A percentile compares a stretch with the other conserved stretches of the same genome.
These are phyloP conservation scores for Venturia carpophila DNA, from an alignment of 2,329 filamentous ascomycete genomes.

Conservation along the genomic window DNA sequence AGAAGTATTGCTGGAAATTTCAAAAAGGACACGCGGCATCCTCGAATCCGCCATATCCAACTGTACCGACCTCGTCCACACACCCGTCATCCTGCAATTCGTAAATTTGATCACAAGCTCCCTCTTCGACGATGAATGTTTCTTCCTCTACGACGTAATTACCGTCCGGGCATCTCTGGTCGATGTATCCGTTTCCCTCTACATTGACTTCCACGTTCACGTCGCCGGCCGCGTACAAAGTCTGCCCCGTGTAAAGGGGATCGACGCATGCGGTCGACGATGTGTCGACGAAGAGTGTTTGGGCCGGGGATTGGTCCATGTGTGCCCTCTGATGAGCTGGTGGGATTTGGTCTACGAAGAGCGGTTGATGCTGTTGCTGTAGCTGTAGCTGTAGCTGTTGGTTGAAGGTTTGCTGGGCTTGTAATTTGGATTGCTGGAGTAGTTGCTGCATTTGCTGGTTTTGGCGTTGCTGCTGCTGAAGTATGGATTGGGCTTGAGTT, in stretches of 20 bases:
- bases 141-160: background rate
- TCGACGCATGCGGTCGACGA: background rate
- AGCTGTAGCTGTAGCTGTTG: background rate
- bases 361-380: background rate
- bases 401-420: background rate
- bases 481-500: constrained; percentile 20
- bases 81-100: background rate
- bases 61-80: background rate
- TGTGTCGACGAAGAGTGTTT: background rate
- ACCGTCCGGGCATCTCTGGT: background rate
- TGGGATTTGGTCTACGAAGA: too few species aligned
- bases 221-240: background rate
- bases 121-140: background rate
- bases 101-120: background rate
- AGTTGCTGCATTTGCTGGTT: background rate
- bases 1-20: background rate
- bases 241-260: background rate
- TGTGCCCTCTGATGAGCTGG: background rate
- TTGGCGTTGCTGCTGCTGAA: background rate
- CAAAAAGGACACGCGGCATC: background rate
- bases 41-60: background rate
- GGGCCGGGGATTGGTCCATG: background rate
- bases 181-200: background rate
- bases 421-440: background rate
- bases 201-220: background rate